Conservation (phyloP, 306 rosid species). For the Pyrus bretschneideri region DNA sequence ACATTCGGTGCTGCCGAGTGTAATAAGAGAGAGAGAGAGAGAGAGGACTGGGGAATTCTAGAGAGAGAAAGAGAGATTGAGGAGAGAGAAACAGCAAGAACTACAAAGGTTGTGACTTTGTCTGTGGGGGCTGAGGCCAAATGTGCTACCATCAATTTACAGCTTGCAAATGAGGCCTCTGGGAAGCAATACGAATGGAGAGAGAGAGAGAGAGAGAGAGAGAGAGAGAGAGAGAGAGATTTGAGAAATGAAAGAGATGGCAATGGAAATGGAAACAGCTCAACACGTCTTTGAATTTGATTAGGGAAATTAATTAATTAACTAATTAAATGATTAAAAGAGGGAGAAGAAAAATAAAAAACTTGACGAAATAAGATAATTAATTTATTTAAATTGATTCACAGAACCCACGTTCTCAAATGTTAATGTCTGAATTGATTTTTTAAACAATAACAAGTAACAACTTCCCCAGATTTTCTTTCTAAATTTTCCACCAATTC, state of each 20-base stretch:
- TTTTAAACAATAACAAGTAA: neutral
- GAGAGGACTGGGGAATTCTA: neutral
- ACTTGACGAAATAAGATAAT: neutral
- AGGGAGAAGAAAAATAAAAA: neutral
- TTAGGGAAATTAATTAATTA: constrained; percentile 5
- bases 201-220: constrained; percentile 10
- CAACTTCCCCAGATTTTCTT: neutral
- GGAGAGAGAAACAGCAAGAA: neutral
- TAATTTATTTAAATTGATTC: constrained; percentile 13
- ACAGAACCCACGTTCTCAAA: constrained; percentile 27
- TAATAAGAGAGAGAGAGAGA: neutral
- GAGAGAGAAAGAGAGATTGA: constrained; percentile 3
- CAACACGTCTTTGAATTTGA: constrained; percentile 65
- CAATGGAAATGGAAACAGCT: constrained; percentile 53
- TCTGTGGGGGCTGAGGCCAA: constrained; percentile 32
- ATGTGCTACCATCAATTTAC: constrained; percentile 40
- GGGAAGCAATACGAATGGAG: constrained; percentile 18
- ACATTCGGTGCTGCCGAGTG: constrained; percentile 40
- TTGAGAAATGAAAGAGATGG: neutral
- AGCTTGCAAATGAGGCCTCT: constrained; percentile 40
- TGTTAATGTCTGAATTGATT: neutral
- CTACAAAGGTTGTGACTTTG: constrained; percentile 7
- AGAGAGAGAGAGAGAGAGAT: constrained; percentile 10
- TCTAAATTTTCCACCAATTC: neutral
- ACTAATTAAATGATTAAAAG: neutral